Percentiles rank a stretch among this genome's conserved stretches.
These are phyloP conservation scores for Xylaria nigripes DNA, from an alignment of 495 filamentous ascomycete species.

Conservation along the genomic window DNA sequence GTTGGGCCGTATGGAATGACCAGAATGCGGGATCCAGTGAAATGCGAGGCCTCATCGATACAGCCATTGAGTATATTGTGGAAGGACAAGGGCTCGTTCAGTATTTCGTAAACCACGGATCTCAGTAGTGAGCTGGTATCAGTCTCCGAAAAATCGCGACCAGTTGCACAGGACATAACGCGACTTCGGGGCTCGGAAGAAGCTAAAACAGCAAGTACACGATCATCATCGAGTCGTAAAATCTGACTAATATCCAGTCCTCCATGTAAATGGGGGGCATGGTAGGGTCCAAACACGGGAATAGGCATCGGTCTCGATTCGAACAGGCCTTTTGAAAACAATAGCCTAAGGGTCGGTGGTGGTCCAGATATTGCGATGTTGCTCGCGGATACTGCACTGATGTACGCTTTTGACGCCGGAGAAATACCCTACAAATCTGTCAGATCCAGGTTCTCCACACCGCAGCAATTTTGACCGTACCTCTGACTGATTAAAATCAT, in stretches of 20 bases:
- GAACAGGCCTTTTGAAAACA: conserved; percentile 49
- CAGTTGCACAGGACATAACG: conserved; percentile 52
- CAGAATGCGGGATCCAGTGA: conserved; percentile 36
- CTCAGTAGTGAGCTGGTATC: conserved; percentile 44
- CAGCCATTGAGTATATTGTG: conserved; percentile 51
- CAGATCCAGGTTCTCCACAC: conserved; percentile 1
- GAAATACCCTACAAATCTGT: conserved; percentile 43
- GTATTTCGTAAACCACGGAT: conserved; percentile 48
- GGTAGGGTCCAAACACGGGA: conserved; percentile 72
- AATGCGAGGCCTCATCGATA: conserved; percentile 30
- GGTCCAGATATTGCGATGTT: conserved; percentile 74
- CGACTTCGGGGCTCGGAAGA: conserved; percentile 44
- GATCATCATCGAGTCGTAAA: conserved; percentile 36
- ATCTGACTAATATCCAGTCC: conserved; percentile 53
- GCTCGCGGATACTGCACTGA: conserved; percentile 63
- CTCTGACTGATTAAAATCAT: conserved; percentile 43
- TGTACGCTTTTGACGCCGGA: conserved; percentile 55
- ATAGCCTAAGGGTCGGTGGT: conserved; percentile 50
- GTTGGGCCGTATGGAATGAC: conserved; percentile 48
- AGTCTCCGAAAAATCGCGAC: conserved; percentile 34
- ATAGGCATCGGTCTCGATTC: conserved; percentile 53
- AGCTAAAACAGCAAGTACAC: conserved; percentile 32
- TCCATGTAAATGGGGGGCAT: conserved; percentile 65
- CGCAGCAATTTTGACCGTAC: conserved; percentile 23
- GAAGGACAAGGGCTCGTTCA: conserved; percentile 51